Conservation (phyloP, 163 green algal genomes). For the Coccomyxa subellipsoidea region DNA sequence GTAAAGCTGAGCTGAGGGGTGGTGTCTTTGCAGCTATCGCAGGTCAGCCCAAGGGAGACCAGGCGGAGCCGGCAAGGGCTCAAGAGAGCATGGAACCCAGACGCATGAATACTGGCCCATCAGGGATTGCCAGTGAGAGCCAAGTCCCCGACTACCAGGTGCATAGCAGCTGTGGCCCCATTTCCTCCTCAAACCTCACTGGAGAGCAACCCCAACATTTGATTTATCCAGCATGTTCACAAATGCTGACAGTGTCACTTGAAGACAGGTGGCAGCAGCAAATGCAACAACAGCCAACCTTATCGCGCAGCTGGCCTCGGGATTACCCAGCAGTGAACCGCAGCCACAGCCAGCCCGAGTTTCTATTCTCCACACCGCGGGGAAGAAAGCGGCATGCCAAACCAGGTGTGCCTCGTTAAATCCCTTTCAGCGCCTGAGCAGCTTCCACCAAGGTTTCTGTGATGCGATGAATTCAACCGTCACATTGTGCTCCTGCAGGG, state of each 20-base stretch:
- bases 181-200: too few species aligned
- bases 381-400: neutral
- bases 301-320: conserved; percentile 7
- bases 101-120: neutral
- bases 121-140: neutral
- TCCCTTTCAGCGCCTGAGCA: too few species aligned
- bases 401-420: neutral
- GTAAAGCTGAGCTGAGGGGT: too few species aligned
- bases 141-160: neutral
- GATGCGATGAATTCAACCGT: too few species aligned
- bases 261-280: neutral
- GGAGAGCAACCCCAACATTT: too few species aligned
- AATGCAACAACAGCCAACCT: conserved; percentile 16
- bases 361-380: neutral
- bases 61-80: neutral
- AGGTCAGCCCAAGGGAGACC: neutral
- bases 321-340: neutral
- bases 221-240: too few species aligned
- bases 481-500: too few species aligned
- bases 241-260: too few species aligned
- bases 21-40: neutral
- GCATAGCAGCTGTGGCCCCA: neutral
- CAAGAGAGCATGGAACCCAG: neutral
- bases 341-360: neutral
- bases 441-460: too few species aligned